phyloP scores from a whole-genome alignment of 2,329 filamentous ascomycete genomes.

The Monilinia aucupariae region DNA sequence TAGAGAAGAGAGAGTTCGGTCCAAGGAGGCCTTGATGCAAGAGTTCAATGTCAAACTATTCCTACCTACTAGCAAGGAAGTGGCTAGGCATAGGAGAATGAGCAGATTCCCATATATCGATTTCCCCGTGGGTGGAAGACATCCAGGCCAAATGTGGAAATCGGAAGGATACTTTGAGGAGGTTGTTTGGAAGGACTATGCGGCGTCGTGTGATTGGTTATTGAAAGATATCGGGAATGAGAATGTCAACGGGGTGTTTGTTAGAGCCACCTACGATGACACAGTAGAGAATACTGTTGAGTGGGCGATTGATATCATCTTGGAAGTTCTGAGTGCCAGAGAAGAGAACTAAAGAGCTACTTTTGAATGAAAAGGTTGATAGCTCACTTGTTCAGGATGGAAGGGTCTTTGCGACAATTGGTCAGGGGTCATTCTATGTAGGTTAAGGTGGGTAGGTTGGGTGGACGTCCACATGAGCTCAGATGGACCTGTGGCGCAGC shows the following conservation, averaged over 20 bases:
- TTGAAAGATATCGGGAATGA: conserved; percentile 3
- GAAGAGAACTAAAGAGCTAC: neutral
- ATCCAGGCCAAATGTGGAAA: conserved; percentile 31
- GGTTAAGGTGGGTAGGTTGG: too few relatives aligned
- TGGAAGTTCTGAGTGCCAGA: neutral
- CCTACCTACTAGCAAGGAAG: conserved; percentile 18
- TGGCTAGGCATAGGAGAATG: conserved; percentile 22
- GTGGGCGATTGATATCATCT: conserved; percentile 22
- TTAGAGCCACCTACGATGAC: conserved; percentile 15
- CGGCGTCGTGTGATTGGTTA: conserved; percentile 22
- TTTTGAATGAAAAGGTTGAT: neutral
- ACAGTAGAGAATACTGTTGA: conserved; percentile 21
- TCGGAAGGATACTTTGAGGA: conserved; percentile 32
- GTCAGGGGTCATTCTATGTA: neutral
- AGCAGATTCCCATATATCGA: conserved; percentile 21
- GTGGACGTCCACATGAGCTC: too few relatives aligned
- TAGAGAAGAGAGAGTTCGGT: neutral
- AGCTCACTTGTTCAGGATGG: neutral
- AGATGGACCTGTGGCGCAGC: too few relatives aligned
- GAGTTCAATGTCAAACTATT: conserved; percentile 27
- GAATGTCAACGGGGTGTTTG: conserved; percentile 14
- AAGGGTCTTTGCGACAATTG: neutral
- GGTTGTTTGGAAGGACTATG: conserved; percentile 27
- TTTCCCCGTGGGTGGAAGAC: conserved; percentile 16
- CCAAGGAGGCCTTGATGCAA: conserved; percentile 9